Percentiles rank a stretch among this genome's conserved stretches.
Evolutionary conservation across 768 basidiomycete genomes (phyloP).

Genomic region (Guyanaporus albipodus): DNA sequence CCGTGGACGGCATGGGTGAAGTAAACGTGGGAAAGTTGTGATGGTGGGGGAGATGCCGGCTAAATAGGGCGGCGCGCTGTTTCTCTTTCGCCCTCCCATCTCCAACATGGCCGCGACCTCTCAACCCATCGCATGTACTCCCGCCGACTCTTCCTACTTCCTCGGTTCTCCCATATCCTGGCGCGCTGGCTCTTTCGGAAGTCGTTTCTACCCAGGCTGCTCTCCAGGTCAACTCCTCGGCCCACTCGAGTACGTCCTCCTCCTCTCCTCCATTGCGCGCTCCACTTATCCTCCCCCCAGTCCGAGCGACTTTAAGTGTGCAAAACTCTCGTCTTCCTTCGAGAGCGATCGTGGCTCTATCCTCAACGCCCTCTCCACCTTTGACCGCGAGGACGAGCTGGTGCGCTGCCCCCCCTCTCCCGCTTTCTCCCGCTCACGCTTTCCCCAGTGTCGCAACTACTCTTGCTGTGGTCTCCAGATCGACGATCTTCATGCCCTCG

Average conservation of each 20-base stretch:
- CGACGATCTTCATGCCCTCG: slow-evolving; percentile 72
- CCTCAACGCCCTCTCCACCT: slow-evolving; percentile 61
- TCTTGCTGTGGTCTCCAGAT: slow-evolving; percentile 83
- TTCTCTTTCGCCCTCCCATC: background rate
- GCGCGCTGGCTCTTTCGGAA: slow-evolving; percentile 62
- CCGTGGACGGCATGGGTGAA: slow-evolving; percentile 19
- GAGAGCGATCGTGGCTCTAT: slow-evolving; percentile 59
- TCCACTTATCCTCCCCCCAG: slow-evolving; percentile 19
- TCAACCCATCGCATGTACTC: slow-evolving; percentile 42
- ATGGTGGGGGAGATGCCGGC: slow-evolving; percentile 9
- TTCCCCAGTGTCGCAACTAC: slow-evolving; percentile 75
- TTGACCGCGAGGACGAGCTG: slow-evolving; percentile 70
- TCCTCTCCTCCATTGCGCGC: background rate
- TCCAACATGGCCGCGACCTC: slow-evolving; percentile 34
- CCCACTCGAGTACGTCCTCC: slow-evolving; percentile 57
- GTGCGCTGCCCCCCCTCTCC: slow-evolving; percentile 34
- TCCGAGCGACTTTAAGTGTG: slow-evolving; percentile 44
- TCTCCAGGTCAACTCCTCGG: slow-evolving; percentile 59
- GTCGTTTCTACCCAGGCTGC: slow-evolving; percentile 57
- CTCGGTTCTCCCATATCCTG: slow-evolving; percentile 73
- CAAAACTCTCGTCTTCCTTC: slow-evolving; percentile 48
- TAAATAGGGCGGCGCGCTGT: slow-evolving; percentile 25
- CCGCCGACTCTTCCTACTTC: slow-evolving; percentile 54
- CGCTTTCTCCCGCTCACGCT: background rate
- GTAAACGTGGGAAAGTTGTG: slow-evolving; percentile 25